Evolutionary conservation across 2,329 filamentous ascomycete species (phyloP).

Genomic region (Albophoma yamanashiensis): DNA sequence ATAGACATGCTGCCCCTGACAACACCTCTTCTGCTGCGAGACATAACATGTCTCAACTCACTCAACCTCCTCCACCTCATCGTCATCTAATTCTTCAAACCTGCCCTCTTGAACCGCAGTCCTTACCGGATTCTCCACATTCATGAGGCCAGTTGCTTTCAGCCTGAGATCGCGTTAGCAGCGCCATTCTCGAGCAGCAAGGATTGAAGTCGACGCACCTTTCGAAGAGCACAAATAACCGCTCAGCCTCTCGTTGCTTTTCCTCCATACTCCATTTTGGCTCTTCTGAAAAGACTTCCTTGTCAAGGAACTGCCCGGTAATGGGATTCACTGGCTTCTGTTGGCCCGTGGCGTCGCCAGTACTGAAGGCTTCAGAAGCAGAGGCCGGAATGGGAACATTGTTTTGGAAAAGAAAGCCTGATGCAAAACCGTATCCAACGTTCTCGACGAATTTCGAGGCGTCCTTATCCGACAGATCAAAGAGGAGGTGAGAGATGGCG

Average conservation of each 20-base stretch:
- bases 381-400: conserved; percentile 67
- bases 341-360: conserved; percentile 14
- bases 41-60: conserved; percentile 2
- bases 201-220: conserved; percentile 34
- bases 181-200: neutral
- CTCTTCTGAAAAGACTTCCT: conserved; percentile 46
- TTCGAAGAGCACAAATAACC: conserved; percentile 84
- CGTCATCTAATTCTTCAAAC: conserved; percentile 56
- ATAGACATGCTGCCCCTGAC: neutral
- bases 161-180: conserved; percentile 30
- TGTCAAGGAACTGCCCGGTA: conserved; percentile 71
- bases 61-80: conserved; percentile 34
- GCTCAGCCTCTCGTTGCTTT: conserved; percentile 84
- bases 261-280: conserved; percentile 83
- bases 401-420: conserved; percentile 78
- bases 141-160: conserved; percentile 63
- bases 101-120: conserved; percentile 58
- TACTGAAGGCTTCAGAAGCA: conserved; percentile 37
- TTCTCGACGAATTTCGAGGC: conserved; percentile 75
- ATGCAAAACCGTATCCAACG: conserved; percentile 89
- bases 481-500: conserved; percentile 68
- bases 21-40: neutral
- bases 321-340: conserved; percentile 61
- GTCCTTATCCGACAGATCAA: conserved; percentile 76
- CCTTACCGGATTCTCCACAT: conserved; percentile 70